These are phyloP conservation scores for Usnea hakonensis DNA, from an alignment of 495 filamentous ascomycete species.

Conservation along the genomic window DNA sequence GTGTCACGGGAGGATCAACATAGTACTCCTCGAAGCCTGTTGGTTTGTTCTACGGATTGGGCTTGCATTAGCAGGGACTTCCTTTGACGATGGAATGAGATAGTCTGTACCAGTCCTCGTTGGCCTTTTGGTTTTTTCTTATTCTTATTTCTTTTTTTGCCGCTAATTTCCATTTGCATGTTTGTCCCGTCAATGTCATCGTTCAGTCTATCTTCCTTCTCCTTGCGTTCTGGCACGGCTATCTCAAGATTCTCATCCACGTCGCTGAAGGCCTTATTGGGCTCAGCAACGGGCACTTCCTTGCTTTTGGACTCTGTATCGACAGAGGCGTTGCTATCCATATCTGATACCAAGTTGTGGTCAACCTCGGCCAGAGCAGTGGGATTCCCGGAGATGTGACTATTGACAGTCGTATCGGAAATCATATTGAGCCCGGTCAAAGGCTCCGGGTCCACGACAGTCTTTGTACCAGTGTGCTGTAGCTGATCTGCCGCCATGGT, in stretches of 20 bases:
- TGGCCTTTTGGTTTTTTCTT: slow-evolving; percentile 40
- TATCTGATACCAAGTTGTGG: neutral
- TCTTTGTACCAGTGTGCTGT: neutral
- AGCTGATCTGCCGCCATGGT: slow-evolving; percentile 1
- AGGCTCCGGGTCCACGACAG: neutral
- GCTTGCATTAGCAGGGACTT: neutral
- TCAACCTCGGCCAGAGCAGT: slow-evolving; percentile 4
- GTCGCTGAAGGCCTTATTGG: neutral
- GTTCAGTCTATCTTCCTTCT: slow-evolving; percentile 5
- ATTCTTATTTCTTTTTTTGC: slow-evolving; percentile 25
- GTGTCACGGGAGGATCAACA: slow-evolving; percentile 70
- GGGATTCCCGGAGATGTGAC: neutral
- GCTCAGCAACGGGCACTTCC: neutral
- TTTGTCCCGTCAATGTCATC: neutral
- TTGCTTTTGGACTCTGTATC: neutral
- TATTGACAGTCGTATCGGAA: neutral
- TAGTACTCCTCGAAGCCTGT: slow-evolving; percentile 67
- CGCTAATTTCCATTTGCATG: neutral
- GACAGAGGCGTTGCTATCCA: neutral
- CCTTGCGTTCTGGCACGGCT: slow-evolving; percentile 2
- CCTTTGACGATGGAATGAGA: neutral
- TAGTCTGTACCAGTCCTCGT: slow-evolving; percentile 37
- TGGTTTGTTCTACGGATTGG: slow-evolving; percentile 25
- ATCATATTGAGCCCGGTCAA: neutral
- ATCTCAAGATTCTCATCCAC: neutral